phyloP scores from a whole-genome alignment of 2,329 filamentous ascomycete species.

The Calonectria naviculata region DNA sequence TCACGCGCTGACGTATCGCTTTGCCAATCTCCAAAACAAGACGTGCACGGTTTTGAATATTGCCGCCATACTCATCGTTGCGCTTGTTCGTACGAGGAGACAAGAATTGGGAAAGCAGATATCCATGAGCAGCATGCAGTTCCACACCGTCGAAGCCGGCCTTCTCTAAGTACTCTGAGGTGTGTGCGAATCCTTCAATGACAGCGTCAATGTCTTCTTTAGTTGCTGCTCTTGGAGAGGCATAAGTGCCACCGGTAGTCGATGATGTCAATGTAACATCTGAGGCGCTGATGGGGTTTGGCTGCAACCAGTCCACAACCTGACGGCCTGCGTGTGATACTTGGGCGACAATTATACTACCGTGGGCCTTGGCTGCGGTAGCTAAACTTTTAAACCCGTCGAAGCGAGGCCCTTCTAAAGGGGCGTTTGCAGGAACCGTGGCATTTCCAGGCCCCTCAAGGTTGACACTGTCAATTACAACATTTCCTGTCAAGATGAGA shows the following conservation, averaged over 20 bases:
- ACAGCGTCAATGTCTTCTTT: slow-evolving; percentile 65
- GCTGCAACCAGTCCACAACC: slow-evolving; percentile 38
- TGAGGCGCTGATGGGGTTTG: slow-evolving; percentile 54
- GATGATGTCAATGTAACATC: slow-evolving; percentile 45
- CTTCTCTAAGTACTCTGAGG: slow-evolving; percentile 65
- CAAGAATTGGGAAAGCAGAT: slow-evolving; percentile 62
- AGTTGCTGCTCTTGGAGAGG: slow-evolving; percentile 64
- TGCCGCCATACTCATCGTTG: slow-evolving; percentile 60
- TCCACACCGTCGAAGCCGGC: slow-evolving; percentile 63
- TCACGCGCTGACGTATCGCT: slow-evolving; percentile 58
- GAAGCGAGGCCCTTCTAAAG: slow-evolving; percentile 67
- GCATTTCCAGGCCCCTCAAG: slow-evolving; percentile 66
- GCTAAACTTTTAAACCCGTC: slow-evolving; percentile 70
- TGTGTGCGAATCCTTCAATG: slow-evolving; percentile 71
- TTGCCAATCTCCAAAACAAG: slow-evolving; percentile 55
- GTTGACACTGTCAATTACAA: slow-evolving; percentile 71
- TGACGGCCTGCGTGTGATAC: slow-evolving; percentile 62
- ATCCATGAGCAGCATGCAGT: slow-evolving; percentile 62
- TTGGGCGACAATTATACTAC: slow-evolving; percentile 70
- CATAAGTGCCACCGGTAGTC: slow-evolving; percentile 36
- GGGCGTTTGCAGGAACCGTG: slow-evolving; percentile 65
- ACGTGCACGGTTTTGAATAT: slow-evolving; percentile 55
- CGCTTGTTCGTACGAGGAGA: slow-evolving; percentile 57
- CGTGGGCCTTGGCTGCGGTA: slow-evolving; percentile 64
- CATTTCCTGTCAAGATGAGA: slow-evolving; percentile 70